Percentiles rank a stretch among this genome's conserved stretches.
Conservation (phyloP, 2,329 filamentous ascomycete species). For the Penicillium digitatum region DNA sequence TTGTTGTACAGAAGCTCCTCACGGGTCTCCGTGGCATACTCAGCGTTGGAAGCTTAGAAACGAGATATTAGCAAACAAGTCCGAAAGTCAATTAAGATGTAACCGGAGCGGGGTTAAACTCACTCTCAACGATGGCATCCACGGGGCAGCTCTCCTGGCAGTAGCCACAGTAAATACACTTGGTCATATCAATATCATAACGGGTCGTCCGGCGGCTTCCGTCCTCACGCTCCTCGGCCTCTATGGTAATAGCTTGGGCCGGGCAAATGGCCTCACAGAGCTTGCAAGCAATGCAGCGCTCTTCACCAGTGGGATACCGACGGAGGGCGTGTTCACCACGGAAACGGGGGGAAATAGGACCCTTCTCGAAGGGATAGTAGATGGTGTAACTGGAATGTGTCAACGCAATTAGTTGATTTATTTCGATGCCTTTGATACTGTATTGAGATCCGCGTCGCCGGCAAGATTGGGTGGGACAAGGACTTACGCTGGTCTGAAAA, state of each 20-base stretch:
- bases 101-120: conserved; percentile 30
- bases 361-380: conserved; percentile 98
- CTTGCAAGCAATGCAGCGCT: conserved; percentile 99
- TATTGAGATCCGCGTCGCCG: conserved; percentile 8
- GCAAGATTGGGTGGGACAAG: conserved; percentile 8
- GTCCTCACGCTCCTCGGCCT: conserved; percentile 96
- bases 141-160: conserved; percentile 99
- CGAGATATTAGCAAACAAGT: neutral
- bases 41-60: conserved; percentile 60
- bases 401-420: conserved; percentile 5
- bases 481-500: conserved; percentile 93
- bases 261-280: conserved; percentile 98
- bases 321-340: conserved; percentile 95
- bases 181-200: conserved; percentile 99
- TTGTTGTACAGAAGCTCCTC: conserved; percentile 98
- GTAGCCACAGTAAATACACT: conserved; percentile 99
- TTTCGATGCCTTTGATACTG: conserved; percentile 1
- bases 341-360: conserved; percentile 95
- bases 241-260: conserved; percentile 96
- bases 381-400: conserved; percentile 77
- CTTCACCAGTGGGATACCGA: conserved; percentile 94
- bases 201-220: conserved; percentile 91
- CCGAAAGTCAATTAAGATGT: neutral
- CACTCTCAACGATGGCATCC: conserved; percentile 80
- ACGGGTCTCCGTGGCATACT: conserved; percentile 72